Evolutionary conservation across 2,329 filamentous ascomycete species (phyloP).

Genomic region (Fusarium mangiferae): DNA sequence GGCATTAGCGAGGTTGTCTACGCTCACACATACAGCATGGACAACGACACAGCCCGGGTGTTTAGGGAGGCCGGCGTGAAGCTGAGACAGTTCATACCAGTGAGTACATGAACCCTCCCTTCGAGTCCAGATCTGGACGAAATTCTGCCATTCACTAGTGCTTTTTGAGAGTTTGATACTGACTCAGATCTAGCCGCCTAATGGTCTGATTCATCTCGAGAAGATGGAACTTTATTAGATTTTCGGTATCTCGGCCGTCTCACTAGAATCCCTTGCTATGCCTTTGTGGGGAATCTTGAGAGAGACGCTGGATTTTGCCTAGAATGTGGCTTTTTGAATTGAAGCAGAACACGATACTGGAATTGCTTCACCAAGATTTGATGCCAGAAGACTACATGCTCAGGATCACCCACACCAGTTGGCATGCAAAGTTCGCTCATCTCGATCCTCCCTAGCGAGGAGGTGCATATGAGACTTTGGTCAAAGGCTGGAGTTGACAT

Average conservation of each 20-base stretch:
- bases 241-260: slow-evolving; percentile 12
- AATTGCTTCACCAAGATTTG: slow-evolving; percentile 4
- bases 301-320: slow-evolving; percentile 8
- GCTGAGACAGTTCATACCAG: slow-evolving; percentile 87
- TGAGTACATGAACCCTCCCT: slow-evolving; percentile 57
- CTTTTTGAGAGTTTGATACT: slow-evolving; percentile 25
- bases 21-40: slow-evolving; percentile 94
- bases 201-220: slow-evolving; percentile 72
- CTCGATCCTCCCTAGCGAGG: slow-evolving; percentile 29
- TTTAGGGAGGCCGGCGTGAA: slow-evolving; percentile 85
- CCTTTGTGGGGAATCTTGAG: slow-evolving; percentile 25
- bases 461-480: slow-evolving; percentile 26
- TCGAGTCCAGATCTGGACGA: slow-evolving; percentile 12
- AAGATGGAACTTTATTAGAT: slow-evolving; percentile 56
- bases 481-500: slow-evolving; percentile 19
- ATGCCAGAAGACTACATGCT: neutral
- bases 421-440: slow-evolving; percentile 29
- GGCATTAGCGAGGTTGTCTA: slow-evolving; percentile 97
- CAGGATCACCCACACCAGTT: slow-evolving; percentile 6
- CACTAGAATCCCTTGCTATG: slow-evolving; percentile 10
- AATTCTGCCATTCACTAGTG: slow-evolving; percentile 3
- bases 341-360: slow-evolving; percentile 12
- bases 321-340: slow-evolving; percentile 32
- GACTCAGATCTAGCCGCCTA: slow-evolving; percentile 62
- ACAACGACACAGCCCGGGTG: slow-evolving; percentile 82